A percentile compares a stretch with the other conserved stretches of the same genome.
Evolutionary conservation across 345 rosid species (phyloP).

Genomic region (Jatropha curcas): DNA sequence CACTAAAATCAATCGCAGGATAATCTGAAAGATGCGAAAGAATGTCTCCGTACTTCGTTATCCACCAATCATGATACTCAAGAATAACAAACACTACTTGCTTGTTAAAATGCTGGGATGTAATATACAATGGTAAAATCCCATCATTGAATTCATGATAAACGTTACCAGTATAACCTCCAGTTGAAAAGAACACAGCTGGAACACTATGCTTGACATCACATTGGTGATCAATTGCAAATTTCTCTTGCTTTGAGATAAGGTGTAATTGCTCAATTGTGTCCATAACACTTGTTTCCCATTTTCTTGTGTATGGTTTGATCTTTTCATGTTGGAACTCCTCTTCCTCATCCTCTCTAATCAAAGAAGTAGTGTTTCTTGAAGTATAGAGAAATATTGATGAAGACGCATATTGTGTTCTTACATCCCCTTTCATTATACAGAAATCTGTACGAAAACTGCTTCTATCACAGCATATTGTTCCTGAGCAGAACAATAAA

Average conservation of each 20-base stretch:
- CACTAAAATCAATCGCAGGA: slow-evolving; percentile 51
- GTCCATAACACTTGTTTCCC: slow-evolving; percentile 76
- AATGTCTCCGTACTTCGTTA: slow-evolving; percentile 63
- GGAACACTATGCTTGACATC: slow-evolving; percentile 67
- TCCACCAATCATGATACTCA: slow-evolving; percentile 88
- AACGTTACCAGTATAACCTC: slow-evolving; percentile 80
- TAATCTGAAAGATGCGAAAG: slow-evolving; percentile 58
- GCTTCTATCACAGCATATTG: slow-evolving; percentile 73
- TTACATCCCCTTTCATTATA: slow-evolving; percentile 72
- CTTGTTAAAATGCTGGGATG: slow-evolving; percentile 67
- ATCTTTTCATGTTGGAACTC: slow-evolving; percentile 52
- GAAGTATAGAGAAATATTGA: slow-evolving; percentile 60
- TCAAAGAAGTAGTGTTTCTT: slow-evolving; percentile 12
- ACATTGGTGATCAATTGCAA: slow-evolving; percentile 31
- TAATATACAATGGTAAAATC: slow-evolving; percentile 70
- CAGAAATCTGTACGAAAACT: slow-evolving; percentile 65
- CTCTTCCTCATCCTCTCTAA: slow-evolving; percentile 17
- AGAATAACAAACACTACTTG: slow-evolving; percentile 76
- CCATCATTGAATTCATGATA: slow-evolving; percentile 91
- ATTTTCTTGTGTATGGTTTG: slow-evolving; percentile 82
- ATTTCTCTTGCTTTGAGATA: slow-evolving; percentile 32
- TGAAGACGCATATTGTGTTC: slow-evolving; percentile 62
- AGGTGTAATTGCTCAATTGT: slow-evolving; percentile 66
- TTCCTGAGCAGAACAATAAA: slow-evolving; percentile 48
- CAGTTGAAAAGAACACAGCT: slow-evolving; percentile 77